Evolutionary conservation across 768 basidiomycete species (phyloP).

Genomic region (Sarcomyxa edulis): DNA sequence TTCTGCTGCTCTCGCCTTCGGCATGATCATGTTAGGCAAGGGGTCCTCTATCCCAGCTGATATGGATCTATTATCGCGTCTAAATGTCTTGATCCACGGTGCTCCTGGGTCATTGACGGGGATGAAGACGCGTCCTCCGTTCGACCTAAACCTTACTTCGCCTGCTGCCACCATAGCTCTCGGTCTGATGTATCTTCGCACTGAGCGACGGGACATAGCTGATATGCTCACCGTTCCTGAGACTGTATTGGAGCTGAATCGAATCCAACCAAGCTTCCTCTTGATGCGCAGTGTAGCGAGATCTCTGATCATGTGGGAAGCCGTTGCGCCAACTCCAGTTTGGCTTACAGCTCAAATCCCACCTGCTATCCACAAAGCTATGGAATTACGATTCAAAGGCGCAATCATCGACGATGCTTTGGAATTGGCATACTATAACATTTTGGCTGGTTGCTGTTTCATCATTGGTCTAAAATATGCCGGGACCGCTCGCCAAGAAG

Average conservation of each 20-base stretch:
- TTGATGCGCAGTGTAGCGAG: conserved; percentile 75
- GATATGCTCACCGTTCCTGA: conserved; percentile 82
- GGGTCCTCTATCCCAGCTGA: conserved; percentile 80
- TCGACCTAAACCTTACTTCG: conserved; percentile 88
- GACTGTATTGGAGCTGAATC: conserved; percentile 73
- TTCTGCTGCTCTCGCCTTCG: conserved; percentile 85
- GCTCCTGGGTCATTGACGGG: conserved; percentile 42
- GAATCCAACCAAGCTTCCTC: conserved; percentile 84
- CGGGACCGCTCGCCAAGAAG: conserved; percentile 88
- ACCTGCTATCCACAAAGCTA: conserved; percentile 49
- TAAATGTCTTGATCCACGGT: conserved; percentile 76
- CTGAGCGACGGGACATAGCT: conserved; percentile 79
- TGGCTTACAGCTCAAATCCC: conserved; percentile 79
- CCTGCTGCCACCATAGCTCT: conserved; percentile 88
- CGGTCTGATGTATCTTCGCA: conserved; percentile 89
- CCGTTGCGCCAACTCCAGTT: conserved; percentile 61
- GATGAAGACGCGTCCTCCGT: conserved; percentile 34
- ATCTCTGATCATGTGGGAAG: conserved; percentile 83
- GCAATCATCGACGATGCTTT: conserved; percentile 60
- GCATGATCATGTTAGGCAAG: conserved; percentile 93
- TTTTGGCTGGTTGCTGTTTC: conserved; percentile 88
- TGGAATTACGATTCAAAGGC: conserved; percentile 47
- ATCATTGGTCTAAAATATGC: conserved; percentile 90
- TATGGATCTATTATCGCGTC: conserved; percentile 54
- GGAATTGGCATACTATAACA: conserved; percentile 89